Base-by-base conservation (phyloP, 2,329 filamentous ascomycete species). In the Aureobasidium mangrovei region DNA sequence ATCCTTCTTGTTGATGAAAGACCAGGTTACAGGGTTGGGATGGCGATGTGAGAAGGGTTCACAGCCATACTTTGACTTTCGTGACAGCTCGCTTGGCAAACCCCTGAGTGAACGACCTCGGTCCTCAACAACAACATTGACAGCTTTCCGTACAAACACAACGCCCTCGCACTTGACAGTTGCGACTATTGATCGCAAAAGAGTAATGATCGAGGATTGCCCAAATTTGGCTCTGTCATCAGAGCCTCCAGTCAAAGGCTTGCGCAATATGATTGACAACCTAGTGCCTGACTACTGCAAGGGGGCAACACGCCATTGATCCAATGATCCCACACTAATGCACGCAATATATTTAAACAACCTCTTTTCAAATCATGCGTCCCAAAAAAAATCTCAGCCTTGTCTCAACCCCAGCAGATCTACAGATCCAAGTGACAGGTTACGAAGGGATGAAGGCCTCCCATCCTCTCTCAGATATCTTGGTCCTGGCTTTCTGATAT, bases 41-140 rank as follows among this genome's bases (percentile, higher is more conserved):
- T 31, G 46, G 35, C 27, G 46, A 29, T 41, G 24, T 39, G n/a
- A 40, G 46, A 49, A 40, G 28, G 46, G 39, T 49, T 32, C 4
- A 18, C 35, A 38, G 12, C 28, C 32, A 24, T 29, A 28, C 7
- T 5, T 26, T 18, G 27, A 8, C 28, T 40, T 31, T 49, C 46
- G 35, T 32, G 46, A 49, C 35, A 40, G 46, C 46, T 49, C 46
- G 46, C 46, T 49, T 49, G 46, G 46, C 46, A 24, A 29, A 51
- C 47, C 47, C 47, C 38, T 51, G 32, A 7, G 6, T 2, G 32
- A 7, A 35, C 10, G 32, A 18, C 18, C 18, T 18, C 18, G 18
- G 18, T 18, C 32, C 44, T 27, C 26, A 49, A 36, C 46, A 49
- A 49, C 46, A 28, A 40, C 28, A 29, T 26, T 6, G 32, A 7